Conservation (phyloP, 768 basidiomycete genomes). For the Mycena galericulata region DNA sequence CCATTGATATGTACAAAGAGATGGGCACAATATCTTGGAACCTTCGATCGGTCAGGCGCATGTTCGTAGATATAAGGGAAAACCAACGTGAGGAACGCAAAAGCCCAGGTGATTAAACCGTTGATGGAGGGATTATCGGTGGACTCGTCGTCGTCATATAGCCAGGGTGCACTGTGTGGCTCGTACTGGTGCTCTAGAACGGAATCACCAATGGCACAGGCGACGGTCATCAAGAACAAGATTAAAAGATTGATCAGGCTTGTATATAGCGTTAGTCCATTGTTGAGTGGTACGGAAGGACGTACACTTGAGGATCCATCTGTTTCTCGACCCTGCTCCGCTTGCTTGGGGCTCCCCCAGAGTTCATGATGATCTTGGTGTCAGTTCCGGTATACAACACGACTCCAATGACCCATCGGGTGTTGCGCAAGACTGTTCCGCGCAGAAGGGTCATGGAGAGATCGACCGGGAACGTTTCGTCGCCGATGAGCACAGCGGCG, state of each 20-base stretch:
- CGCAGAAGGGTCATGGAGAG: conserved; percentile 86
- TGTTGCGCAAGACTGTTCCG: conserved; percentile 95
- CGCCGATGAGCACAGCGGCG: conserved; percentile 74
- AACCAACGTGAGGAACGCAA: conserved; percentile 87
- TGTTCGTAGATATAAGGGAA: background rate
- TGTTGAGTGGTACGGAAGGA: background rate
- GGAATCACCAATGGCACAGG: conserved; percentile 89
- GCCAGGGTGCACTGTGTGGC: conserved; percentile 82
- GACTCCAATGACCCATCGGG: conserved; percentile 92
- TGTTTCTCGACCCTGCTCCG: conserved; percentile 93
- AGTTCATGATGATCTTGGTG: conserved; percentile 95
- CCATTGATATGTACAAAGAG: conserved; percentile 98
- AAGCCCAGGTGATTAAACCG: conserved; percentile 88
- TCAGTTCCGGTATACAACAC: conserved; percentile 94
- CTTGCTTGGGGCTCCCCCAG: conserved; percentile 95
- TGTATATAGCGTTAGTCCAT: conserved; percentile 4
- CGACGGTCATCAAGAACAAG: conserved; percentile 82
- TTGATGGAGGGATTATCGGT: conserved; percentile 91
- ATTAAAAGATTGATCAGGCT: conserved; percentile 89
- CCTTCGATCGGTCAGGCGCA: conserved; percentile 45
- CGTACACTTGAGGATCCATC: conserved; percentile 98
- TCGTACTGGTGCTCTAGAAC: conserved; percentile 78
- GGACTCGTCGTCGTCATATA: conserved; percentile 70
- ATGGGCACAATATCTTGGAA: conserved; percentile 99
- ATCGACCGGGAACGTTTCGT: conserved; percentile 76